phyloP scores from a whole-genome alignment of 768 basidiomycete genomes.

The Amanita phalloides region DNA sequence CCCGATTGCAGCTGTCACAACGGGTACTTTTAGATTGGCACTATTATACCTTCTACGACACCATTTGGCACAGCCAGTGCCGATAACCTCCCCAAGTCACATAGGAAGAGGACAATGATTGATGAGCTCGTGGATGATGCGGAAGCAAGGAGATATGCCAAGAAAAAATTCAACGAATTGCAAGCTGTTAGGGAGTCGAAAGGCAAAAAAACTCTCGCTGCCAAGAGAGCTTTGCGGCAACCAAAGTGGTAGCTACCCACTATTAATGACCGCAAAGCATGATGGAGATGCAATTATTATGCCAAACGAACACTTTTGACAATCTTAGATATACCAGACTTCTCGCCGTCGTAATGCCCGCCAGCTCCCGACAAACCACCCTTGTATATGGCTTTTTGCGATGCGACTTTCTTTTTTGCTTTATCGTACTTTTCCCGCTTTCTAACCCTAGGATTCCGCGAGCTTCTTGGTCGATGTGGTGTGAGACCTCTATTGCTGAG shows the following conservation, averaged over 20 bases:
- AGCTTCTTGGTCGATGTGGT: constrained; percentile 77
- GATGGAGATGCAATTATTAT: not conserved
- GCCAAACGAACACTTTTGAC: constrained; percentile 75
- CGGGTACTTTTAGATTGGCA: constrained; percentile 52
- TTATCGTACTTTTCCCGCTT: constrained; percentile 90
- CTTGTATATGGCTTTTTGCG: constrained; percentile 88
- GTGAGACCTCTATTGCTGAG: constrained; percentile 92
- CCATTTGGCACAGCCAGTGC: constrained; percentile 62
- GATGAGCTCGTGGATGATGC: constrained; percentile 87
- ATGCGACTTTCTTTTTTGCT: constrained; percentile 85
- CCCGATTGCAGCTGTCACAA: not conserved
- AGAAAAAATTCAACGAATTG: constrained; percentile 80
- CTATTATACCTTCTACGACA: constrained; percentile 54
- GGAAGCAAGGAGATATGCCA: constrained; percentile 80
- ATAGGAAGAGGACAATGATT: constrained; percentile 74
- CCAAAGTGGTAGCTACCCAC: constrained; percentile 50
- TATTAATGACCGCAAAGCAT: not conserved
- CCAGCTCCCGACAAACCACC: constrained; percentile 66
- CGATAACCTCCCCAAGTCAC: constrained; percentile 61
- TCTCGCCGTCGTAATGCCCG: constrained; percentile 83
- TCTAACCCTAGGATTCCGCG: constrained; percentile 96
- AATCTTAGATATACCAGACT: constrained; percentile 84
- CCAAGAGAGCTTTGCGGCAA: constrained; percentile 51
- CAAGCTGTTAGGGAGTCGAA: constrained; percentile 56
- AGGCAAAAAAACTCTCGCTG: constrained; percentile 60